Conservation (phyloP, 2,329 filamentous ascomycete genomes). For the Aspergillus fumigatus region DNA sequence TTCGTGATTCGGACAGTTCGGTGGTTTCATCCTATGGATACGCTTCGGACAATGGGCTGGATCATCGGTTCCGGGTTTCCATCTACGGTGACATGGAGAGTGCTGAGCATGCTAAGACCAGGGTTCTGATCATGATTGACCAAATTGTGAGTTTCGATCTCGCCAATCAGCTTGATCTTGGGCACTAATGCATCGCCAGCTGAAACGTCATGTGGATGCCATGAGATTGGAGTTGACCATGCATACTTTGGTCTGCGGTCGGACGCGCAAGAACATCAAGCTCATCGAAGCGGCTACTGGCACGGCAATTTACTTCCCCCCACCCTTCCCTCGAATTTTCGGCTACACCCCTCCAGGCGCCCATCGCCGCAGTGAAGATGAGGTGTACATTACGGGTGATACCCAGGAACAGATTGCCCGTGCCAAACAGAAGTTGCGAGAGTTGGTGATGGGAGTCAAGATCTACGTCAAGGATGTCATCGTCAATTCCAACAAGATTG, state of each 20-base stretch:
- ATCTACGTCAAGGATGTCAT: slow-evolving; percentile 88
- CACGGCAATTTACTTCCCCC: slow-evolving; percentile 97
- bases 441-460: slow-evolving; percentile 74
- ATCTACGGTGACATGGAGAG: slow-evolving; percentile 96
- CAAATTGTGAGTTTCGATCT: slow-evolving; percentile 61
- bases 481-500: slow-evolving; percentile 86
- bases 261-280: slow-evolving; percentile 96
- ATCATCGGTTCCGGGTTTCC: slow-evolving; percentile 85
- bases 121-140: slow-evolving; percentile 95
- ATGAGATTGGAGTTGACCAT: slow-evolving; percentile 80
- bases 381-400: slow-evolving; percentile 94
- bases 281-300: slow-evolving; percentile 92
- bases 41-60: slow-evolving; percentile 72
- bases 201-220: slow-evolving; percentile 63
- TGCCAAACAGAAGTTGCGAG: slow-evolving; percentile 87
- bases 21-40: slow-evolving; percentile 70
- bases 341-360: slow-evolving; percentile 83
- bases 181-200: slow-evolving; percentile 31
- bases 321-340: slow-evolving; percentile 86
- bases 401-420: slow-evolving; percentile 76
- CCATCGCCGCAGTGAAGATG: slow-evolving; percentile 73
- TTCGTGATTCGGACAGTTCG: slow-evolving; percentile 70
- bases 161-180: neutral
- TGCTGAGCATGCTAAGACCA: slow-evolving; percentile 93
- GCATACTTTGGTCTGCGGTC: slow-evolving; percentile 88